Evolutionary conservation across 495 filamentous ascomycete genomes (phyloP).

Genomic region (Penicillium tannophilum): DNA sequence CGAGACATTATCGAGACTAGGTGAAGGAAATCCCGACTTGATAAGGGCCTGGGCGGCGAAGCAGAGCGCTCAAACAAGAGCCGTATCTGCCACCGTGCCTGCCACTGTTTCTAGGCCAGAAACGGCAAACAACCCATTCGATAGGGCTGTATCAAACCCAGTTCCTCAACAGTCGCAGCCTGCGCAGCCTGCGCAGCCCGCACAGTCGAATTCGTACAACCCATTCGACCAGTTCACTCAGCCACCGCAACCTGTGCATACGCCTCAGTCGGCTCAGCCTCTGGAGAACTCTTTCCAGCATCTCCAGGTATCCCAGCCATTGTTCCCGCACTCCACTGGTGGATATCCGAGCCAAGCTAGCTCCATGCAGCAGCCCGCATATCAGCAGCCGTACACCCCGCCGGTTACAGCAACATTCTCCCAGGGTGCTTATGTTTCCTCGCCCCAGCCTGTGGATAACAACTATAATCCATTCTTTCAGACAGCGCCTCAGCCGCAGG

Average conservation of each 20-base stretch:
- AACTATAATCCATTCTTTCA: slow-evolving; percentile 72
- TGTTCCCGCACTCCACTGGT: slow-evolving; percentile 85
- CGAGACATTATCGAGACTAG: slow-evolving; percentile 78
- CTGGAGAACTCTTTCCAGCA: slow-evolving; percentile 72
- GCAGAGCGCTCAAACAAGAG: slow-evolving; percentile 21
- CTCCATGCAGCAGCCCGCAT: slow-evolving; percentile 44
- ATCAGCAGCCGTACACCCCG: slow-evolving; percentile 61
- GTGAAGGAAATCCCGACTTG: slow-evolving; percentile 59
- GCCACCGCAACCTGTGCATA: slow-evolving; percentile 35
- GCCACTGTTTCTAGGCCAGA: slow-evolving; percentile 2
- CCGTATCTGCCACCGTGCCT: slow-evolving; percentile 12
- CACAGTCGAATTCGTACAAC: slow-evolving; percentile 49
- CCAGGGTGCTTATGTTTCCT: slow-evolving; percentile 49
- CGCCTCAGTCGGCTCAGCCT: slow-evolving; percentile 54
- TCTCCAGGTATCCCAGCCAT: slow-evolving; percentile 67
- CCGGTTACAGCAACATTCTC: slow-evolving; percentile 57
- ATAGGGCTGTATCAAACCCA: slow-evolving; percentile 44
- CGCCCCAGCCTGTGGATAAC: slow-evolving; percentile 44
- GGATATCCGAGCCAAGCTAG: slow-evolving; percentile 64
- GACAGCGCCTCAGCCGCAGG: slow-evolving; percentile 42
- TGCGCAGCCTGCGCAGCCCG: slow-evolving; percentile 5
- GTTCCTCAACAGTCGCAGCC: slow-evolving; percentile 27
- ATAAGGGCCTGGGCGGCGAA: slow-evolving; percentile 43
- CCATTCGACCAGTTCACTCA: slow-evolving; percentile 62
- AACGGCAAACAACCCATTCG: slow-evolving; percentile 55